A percentile compares a stretch with the other conserved stretches of the same genome.
These are phyloP conservation scores for Cryptococcus depauperatus DNA, from an alignment of 1,284 basidiomycete genomes.

Conservation along the genomic window DNA sequence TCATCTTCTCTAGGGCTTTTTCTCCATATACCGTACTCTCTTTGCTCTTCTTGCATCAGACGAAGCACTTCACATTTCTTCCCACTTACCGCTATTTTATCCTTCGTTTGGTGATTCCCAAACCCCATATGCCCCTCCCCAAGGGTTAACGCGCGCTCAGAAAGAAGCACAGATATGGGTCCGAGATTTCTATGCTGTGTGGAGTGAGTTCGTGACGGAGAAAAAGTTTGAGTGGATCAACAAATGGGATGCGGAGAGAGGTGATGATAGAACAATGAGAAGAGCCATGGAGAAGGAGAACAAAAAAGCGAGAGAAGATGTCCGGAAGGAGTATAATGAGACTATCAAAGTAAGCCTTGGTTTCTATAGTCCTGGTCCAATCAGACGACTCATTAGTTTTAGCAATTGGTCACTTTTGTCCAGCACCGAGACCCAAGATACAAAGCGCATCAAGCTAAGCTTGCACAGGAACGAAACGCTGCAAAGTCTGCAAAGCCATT, in stretches of 20 bases:
- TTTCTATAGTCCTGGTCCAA: background rate
- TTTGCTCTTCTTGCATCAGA: constrained; percentile 78
- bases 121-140: constrained; percentile 54
- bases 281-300: constrained; percentile 95
- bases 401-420: constrained; percentile 78
- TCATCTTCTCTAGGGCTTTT: constrained; percentile 63
- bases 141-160: constrained; percentile 48
- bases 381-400: background rate
- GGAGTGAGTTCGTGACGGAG: constrained; percentile 76
- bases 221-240: constrained; percentile 91
- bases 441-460: constrained; percentile 59
- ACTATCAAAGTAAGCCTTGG: constrained; percentile 62
- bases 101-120: constrained; percentile 77
- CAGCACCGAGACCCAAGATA: constrained; percentile 91
- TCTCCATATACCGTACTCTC: constrained; percentile 77
- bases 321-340: constrained; percentile 87
- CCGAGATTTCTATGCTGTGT: constrained; percentile 74
- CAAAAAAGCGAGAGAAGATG: constrained; percentile 79
- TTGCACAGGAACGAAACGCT: constrained; percentile 32
- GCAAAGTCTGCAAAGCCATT: constrained; percentile 7
- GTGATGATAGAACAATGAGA: constrained; percentile 76
- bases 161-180: constrained; percentile 49
- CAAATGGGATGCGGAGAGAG: constrained; percentile 72
- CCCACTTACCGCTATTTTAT: constrained; percentile 47
- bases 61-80: constrained; percentile 58